Evolutionary conservation across 228 moss, liverwort and hornwort species (phyloP).

Genomic region (Sphagnum fallax): DNA sequence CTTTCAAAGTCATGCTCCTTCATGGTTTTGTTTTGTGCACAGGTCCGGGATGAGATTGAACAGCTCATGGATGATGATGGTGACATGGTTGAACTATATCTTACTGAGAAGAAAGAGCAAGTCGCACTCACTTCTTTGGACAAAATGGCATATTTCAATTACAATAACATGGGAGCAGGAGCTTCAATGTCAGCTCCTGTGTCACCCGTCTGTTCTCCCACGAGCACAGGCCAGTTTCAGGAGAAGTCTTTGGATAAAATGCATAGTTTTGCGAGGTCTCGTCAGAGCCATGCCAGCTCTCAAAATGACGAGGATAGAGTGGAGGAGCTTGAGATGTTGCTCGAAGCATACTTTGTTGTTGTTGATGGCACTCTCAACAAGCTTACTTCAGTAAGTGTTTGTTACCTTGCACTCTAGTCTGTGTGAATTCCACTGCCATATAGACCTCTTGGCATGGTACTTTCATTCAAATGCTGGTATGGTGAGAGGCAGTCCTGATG

Average conservation of each 20-base stretch:
- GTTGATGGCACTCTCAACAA: constrained; percentile 98
- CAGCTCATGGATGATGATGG: constrained; percentile 98
- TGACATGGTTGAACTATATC: constrained; percentile 98
- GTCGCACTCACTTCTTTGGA: constrained; percentile 18
- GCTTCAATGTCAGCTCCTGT: constrained; percentile 86
- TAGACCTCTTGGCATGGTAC: background rate
- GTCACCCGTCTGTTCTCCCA: constrained; percentile 79
- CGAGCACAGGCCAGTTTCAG: constrained; percentile 13
- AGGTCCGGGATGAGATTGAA: constrained; percentile 97
- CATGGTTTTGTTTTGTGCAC: background rate
- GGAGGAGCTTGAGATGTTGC: constrained; percentile 93
- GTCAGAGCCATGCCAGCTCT: constrained; percentile 56
- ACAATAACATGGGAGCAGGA: constrained; percentile 29
- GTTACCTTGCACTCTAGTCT: background rate
- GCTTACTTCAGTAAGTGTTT: constrained; percentile 61
- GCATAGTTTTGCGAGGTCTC: constrained; percentile 55
- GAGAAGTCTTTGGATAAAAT: constrained; percentile 49
- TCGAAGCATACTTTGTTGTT: constrained; percentile 96
- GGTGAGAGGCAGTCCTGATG: background rate
- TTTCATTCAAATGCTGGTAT: background rate
- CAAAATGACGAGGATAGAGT: constrained; percentile 58
- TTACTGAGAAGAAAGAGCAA: constrained; percentile 64
- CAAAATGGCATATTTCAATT: constrained; percentile 17
- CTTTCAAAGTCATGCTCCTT: too few species aligned
- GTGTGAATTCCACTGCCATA: background rate